Base-by-base conservation (phyloP, 352 stramenopile genomes). In the Phytophthora hibernalis region DNA sequence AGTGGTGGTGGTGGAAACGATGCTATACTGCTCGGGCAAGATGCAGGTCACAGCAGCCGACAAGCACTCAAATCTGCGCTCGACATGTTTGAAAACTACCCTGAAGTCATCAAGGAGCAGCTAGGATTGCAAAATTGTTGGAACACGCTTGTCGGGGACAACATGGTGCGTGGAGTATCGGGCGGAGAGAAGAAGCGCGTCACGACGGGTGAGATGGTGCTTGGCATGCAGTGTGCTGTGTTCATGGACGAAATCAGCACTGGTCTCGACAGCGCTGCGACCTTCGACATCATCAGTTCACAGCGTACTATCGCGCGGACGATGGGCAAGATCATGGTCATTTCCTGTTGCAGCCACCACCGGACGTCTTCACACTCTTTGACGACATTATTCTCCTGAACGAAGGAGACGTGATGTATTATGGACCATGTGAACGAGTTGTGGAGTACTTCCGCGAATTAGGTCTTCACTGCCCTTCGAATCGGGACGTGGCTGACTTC, bases 231-330 rank as follows among this genome's bases (percentile, higher is more conserved):
- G 40, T 70, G 61, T 16, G 77, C 95, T 5, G 62, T 84, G 16
- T 89, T 92, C 40, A 83, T 80, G 60, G 93, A 98, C 71, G 85
- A 96, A 76, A 97, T 98, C 63, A 92, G 76, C 47, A 98, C 91
- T 20, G 94, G 93, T n/a, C 78, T 98, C n/a, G 93, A 98, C 74
- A 77, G 76, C 15, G 79, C 89, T 4, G 96, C 91, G 5, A 96
- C 92, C 1, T 97, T 85, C 65, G 92, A 98, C 64, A 98, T 98
- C 61, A 44, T 77, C 42, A 67, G 77, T 20, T 50, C 85, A 1
- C 52, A 96, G 1, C 72, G 66, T 9, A 59, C 74, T 26, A 68
- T 74, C 16, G 75, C 71, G 5, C 83, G 60, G 48, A 58, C 43
- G 30, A 66, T 62, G 50, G 40, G n/a, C 58, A 83, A 47, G 64